These are phyloP conservation scores for Oryza brachyantha DNA, from an alignment of 176 grass and related monocot genomes.

Conservation along the genomic window DNA sequence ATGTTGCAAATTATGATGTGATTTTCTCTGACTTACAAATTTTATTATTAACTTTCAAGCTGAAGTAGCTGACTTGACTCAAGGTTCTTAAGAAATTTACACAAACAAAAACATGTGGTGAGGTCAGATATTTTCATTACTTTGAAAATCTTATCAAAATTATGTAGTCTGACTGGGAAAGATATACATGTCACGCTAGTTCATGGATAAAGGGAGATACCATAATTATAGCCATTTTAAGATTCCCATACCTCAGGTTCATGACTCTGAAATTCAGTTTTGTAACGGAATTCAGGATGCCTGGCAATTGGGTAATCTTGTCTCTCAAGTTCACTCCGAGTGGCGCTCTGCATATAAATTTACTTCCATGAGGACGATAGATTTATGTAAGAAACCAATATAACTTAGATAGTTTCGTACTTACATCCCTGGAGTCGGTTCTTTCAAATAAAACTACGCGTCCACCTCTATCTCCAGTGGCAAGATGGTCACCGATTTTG, in stretches of 20 bases:
- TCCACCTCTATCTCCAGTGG: slow-evolving; percentile 75
- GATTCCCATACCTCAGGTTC: slow-evolving; percentile 62
- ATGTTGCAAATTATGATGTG: neutral
- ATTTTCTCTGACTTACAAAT: neutral
- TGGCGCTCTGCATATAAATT: slow-evolving; percentile 40
- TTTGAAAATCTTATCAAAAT: slow-evolving; percentile 17
- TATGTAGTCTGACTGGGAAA: neutral
- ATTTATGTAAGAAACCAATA: slow-evolving; percentile 21
- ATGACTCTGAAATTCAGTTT: slow-evolving; percentile 81
- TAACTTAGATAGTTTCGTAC: slow-evolving; percentile 25
- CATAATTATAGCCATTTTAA: neutral
- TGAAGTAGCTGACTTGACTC: neutral
- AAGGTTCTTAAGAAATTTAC: slow-evolving; percentile 23
- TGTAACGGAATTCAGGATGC: slow-evolving; percentile 73
- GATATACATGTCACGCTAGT: slow-evolving; percentile 5
- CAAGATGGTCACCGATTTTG: slow-evolving; percentile 82
- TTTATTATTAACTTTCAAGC: slow-evolving; percentile 10
- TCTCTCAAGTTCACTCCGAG: slow-evolving; percentile 68
- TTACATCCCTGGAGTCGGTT: slow-evolving; percentile 57
- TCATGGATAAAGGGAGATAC: neutral
- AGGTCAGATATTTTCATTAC: slow-evolving; percentile 13
- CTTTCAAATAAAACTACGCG: slow-evolving; percentile 82
- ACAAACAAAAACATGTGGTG: slow-evolving; percentile 16
- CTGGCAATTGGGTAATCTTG: slow-evolving; percentile 59
- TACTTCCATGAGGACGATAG: slow-evolving; percentile 13